These are phyloP conservation scores for Elsinoe australis DNA, from an alignment of 2,329 filamentous ascomycete species.

Conservation along the genomic window DNA sequence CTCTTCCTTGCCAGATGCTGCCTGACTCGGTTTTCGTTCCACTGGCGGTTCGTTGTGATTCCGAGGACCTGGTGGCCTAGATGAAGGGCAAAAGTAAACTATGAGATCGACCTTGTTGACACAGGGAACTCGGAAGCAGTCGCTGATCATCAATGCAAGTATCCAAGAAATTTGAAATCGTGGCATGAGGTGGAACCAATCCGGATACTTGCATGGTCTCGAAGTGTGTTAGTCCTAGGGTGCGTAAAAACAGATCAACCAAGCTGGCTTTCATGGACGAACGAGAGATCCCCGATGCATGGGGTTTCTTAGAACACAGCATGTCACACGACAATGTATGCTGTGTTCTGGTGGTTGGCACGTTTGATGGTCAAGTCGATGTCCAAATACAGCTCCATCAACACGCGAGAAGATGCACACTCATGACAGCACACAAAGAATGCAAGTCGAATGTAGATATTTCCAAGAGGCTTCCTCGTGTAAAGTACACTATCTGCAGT, in stretches of 20 bases:
- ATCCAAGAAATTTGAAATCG: constrained; percentile 1
- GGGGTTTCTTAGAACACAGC: too few species aligned
- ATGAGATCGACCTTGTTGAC: background rate
- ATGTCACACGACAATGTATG: too few species aligned
- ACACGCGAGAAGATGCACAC: too few species aligned
- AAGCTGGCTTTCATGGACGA: too few species aligned
- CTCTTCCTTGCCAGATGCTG: background rate
- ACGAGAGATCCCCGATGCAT: too few species aligned
- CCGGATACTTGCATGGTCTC: constrained; percentile 1
- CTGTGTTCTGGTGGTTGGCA: too few species aligned
- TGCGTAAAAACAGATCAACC: too few species aligned
- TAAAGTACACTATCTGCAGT: constrained; percentile 11
- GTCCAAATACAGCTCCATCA: too few species aligned
- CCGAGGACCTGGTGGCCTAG: background rate
- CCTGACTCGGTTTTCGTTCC: background rate
- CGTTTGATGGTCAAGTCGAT: too few species aligned
- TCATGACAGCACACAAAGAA: too few species aligned
- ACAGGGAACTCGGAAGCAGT: background rate
- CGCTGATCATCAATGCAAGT: background rate
- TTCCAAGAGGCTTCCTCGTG: constrained; percentile 6
- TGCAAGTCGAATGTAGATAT: too few species aligned
- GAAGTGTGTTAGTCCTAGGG: too few species aligned
- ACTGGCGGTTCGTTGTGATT: background rate
- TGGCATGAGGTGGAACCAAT: background rate
- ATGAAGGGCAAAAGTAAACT: background rate